Evolutionary conservation across 164 flowering plant genomes (phyloP).

Genomic region (Brasenia schreberi): DNA sequence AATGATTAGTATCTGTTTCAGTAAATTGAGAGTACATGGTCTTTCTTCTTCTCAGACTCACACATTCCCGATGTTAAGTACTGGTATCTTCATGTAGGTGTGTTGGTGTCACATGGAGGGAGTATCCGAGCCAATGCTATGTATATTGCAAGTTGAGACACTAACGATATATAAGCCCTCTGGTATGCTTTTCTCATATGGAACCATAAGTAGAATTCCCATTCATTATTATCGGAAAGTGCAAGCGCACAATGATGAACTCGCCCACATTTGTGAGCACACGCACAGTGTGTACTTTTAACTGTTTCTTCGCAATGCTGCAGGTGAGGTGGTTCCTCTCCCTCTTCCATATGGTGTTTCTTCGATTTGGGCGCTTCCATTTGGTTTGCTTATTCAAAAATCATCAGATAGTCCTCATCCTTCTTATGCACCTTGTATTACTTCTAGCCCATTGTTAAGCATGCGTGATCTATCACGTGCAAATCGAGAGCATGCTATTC

Average conservation of each 20-base stretch:
- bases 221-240: too few species aligned
- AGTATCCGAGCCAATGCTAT: slow-evolving; percentile 54
- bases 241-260: too few species aligned
- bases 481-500: slow-evolving; percentile 50
- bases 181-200: slow-evolving; percentile 31
- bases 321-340: slow-evolving; percentile 69
- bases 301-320: background rate
- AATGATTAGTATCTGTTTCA: too few species aligned
- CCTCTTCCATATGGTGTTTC: slow-evolving; percentile 51
- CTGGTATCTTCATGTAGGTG: slow-evolving; percentile 29
- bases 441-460: slow-evolving; percentile 30
- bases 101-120: slow-evolving; percentile 85
- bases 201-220: too few species aligned
- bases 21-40: background rate
- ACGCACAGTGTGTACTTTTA: too few species aligned
- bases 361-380: slow-evolving; percentile 90
- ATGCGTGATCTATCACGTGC: slow-evolving; percentile 32
- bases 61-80: background rate
- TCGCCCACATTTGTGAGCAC: too few species aligned
- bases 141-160: slow-evolving; percentile 52
- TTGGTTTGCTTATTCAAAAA: slow-evolving; percentile 79
- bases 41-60: background rate
- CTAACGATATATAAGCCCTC: slow-evolving; percentile 59
- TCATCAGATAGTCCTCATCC: slow-evolving; percentile 34
- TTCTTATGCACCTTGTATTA: slow-evolving; percentile 21